Conservation (phyloP, 2,329 filamentous ascomycete species). For the Calonectria montana region DNA sequence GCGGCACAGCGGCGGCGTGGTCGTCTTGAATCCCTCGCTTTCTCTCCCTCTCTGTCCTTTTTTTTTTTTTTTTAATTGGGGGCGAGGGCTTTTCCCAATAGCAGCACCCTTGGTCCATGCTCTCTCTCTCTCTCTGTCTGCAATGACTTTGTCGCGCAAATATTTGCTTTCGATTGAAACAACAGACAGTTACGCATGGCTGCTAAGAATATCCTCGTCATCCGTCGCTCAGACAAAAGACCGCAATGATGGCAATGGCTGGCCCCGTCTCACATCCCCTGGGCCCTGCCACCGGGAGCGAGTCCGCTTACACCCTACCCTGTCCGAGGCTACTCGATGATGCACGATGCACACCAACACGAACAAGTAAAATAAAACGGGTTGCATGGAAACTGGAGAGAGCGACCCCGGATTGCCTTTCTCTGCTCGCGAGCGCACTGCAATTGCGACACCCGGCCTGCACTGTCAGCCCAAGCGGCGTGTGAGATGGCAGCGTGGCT, state of each 20-base stretch:
- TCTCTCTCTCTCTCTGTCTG: no score
- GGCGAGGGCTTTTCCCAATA: no score
- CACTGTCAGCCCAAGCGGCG: slow-evolving; percentile 11
- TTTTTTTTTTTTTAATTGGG: background rate
- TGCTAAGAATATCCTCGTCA: slow-evolving; percentile 11
- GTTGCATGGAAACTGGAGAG: slow-evolving; percentile 13
- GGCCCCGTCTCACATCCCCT: background rate
- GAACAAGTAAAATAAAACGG: background rate
- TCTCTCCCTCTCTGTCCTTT: background rate
- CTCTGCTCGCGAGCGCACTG: no score
- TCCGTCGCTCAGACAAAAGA: slow-evolving; percentile 1
- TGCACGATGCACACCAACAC: slow-evolving; percentile 4
- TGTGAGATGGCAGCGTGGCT: slow-evolving; percentile 14
- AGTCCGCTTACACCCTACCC: background rate
- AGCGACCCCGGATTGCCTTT: background rate
- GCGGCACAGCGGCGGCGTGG: slow-evolving; percentile 6
- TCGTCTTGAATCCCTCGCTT: background rate
- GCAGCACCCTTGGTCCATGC: background rate
- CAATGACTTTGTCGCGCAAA: background rate
- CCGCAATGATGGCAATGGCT: background rate
- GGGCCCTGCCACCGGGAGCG: background rate
- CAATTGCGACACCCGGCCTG: slow-evolving; percentile 3
- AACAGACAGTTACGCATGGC: background rate
- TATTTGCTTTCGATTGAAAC: background rate
- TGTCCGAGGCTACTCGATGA: background rate